phyloP scores from a whole-genome alignment of 208 protist genomes.

The Trichomonas tenax region DNA sequence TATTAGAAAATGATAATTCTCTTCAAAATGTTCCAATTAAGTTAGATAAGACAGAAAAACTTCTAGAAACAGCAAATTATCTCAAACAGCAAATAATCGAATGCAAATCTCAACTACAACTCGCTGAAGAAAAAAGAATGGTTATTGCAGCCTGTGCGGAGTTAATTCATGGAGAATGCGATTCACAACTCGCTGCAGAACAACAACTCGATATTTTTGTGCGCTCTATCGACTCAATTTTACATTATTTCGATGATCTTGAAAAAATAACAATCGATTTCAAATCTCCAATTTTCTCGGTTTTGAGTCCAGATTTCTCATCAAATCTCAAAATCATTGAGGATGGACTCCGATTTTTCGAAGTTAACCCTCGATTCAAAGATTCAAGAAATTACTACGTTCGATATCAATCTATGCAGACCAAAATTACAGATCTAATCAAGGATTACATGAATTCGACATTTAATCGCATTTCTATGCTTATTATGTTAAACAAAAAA shows the following conservation, averaged over 20 bases:
- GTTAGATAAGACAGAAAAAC: background rate
- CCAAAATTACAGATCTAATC: background rate
- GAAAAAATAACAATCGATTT: slow-evolving; percentile 11
- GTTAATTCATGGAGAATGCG: slow-evolving; percentile 13
- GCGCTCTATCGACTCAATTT: background rate
- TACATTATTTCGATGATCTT: slow-evolving; percentile 15
- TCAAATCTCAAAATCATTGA: background rate
- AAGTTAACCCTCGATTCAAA: background rate
- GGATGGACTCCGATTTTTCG: background rate
- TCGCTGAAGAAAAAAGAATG: background rate
- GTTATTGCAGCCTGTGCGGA: background rate
- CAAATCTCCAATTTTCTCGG: background rate
- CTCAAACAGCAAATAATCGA: background rate
- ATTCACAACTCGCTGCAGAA: background rate
- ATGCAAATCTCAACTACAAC: background rate
- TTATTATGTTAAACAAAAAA: background rate
- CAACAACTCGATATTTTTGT: background rate
- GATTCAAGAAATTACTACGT: background rate
- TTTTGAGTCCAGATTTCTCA: background rate
- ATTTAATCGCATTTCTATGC: background rate
- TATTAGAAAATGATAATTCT: background rate
- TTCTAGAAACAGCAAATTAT: background rate
- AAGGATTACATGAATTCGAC: background rate
- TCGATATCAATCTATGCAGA: background rate
- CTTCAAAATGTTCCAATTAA: background rate